Evolutionary conservation across 257 asterid genomes (phyloP), one percentile per base, ranked within the genome.

Genomic region (Echium plantagineum): DNA sequence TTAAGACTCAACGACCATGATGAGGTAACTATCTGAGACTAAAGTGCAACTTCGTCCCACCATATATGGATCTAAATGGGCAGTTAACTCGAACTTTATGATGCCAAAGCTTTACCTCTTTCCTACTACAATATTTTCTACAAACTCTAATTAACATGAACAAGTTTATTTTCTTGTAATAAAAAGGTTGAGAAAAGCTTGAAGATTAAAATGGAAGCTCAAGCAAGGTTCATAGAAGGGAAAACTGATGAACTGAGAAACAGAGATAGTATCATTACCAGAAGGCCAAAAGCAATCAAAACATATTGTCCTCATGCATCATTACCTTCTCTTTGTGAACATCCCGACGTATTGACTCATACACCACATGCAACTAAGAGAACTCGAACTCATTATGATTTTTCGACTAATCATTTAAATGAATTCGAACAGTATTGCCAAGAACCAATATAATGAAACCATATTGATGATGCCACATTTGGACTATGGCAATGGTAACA

Each of bases 161-260:
- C 49, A 42, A 10, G n/a, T 13, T 13, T 17, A 16, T 55, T 35
- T 20, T 35, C 64, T 58, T 52, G 17, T 55, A 59, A 70, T 1
- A 2, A 6, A 8, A 61, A 87, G 94, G 89, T 81, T 21, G 94
- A 89, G 54, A 85, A 69, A 56, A 80, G 75, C 74, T 68, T 89
- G 83, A 89, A 81, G 81, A 79, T 72, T 80, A 85, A 85, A 76
- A 81, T 89, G 5, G 87, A 85, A 77, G 95, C 90, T 28, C 96
- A 89, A 46, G 81, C 77, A 52, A 75, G 81, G 66, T 89, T 81
- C 62, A 63, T 89, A 5, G 90, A 85, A 58, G 75, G 77, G 0
- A 42, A 42, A 60, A 81, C 84, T 19, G 73, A 74, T 56, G 95
- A 85, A 66, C 89, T 64, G 75, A 81, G 71, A 72, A 76, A 62